Percentiles rank a stretch among this genome's conserved stretches.
These are phyloP conservation scores for Thuidium tamariscinum DNA, from an alignment of 225 moss, liverwort and hornwort genomes.

Conservation along the genomic window DNA sequence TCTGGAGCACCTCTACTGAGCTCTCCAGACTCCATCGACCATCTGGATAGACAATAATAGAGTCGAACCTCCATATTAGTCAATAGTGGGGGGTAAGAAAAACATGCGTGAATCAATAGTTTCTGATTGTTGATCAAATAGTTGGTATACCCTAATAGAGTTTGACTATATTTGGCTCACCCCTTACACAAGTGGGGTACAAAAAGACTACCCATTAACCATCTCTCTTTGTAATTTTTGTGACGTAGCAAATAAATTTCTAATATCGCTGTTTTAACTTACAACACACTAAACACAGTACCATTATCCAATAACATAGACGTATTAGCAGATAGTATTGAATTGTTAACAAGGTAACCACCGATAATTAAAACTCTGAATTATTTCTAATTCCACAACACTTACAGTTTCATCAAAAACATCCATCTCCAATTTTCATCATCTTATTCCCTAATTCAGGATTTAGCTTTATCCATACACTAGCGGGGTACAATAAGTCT, in stretches of 20 bases:
- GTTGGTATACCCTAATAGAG: background rate
- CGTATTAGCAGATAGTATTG: background rate
- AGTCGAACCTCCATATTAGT: background rate
- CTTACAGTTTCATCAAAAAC: background rate
- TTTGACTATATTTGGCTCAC: background rate
- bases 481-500: background rate
- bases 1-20: slow-evolving; percentile 70
- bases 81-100: background rate
- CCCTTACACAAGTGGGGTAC: background rate
- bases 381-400: background rate
- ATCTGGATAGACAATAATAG: slow-evolving; percentile 28
- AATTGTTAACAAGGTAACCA: background rate
- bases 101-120: background rate
- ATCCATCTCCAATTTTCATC: background rate
- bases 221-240: background rate
- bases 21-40: slow-evolving; percentile 78
- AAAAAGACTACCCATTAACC: background rate
- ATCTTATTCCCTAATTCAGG: background rate
- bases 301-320: background rate
- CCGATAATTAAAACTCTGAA: background rate
- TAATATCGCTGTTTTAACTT: background rate
- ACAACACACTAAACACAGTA: background rate
- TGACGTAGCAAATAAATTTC: background rate
- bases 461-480: background rate
- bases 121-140: background rate